Conservation (phyloP, 257 asterid species). For the Nicotiana paniculata region DNA sequence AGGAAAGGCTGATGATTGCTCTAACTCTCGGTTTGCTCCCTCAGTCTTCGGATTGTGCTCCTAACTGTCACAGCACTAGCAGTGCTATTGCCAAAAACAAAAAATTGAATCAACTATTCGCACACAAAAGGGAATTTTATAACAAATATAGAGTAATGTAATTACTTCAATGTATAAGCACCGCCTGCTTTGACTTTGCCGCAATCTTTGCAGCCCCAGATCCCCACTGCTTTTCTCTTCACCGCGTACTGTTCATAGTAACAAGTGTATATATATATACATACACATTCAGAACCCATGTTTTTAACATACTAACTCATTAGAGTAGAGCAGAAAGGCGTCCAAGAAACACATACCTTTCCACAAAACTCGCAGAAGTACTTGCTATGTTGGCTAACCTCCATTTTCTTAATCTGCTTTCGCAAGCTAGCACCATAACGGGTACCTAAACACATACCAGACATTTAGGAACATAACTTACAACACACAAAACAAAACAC, state of each 20-base stretch:
- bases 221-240: constrained; percentile 46
- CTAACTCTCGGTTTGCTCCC: constrained; percentile 44
- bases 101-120: neutral
- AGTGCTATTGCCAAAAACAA: constrained; percentile 24
- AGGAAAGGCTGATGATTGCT: neutral
- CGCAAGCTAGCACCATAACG: constrained; percentile 48
- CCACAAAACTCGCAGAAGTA: constrained; percentile 42
- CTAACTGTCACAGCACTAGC: constrained; percentile 44
- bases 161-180: constrained; percentile 43
- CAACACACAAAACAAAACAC: neutral
- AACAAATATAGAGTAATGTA: neutral
- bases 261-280: neutral
- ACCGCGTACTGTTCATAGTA: constrained; percentile 25
- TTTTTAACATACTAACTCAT: neutral
- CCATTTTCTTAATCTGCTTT: constrained; percentile 50
- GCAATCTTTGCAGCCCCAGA: constrained; percentile 50
- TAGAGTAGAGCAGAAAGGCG: neutral
- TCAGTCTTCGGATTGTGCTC: constrained; percentile 43
- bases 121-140: neutral
- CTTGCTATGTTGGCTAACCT: constrained; percentile 44
- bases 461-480: neutral
- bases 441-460: constrained; percentile 22
- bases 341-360: constrained; percentile 24
- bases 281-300: neutral
- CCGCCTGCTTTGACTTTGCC: constrained; percentile 52